Conservation (phyloP, 345 rosid species). For the Cardamine occulta region DNA sequence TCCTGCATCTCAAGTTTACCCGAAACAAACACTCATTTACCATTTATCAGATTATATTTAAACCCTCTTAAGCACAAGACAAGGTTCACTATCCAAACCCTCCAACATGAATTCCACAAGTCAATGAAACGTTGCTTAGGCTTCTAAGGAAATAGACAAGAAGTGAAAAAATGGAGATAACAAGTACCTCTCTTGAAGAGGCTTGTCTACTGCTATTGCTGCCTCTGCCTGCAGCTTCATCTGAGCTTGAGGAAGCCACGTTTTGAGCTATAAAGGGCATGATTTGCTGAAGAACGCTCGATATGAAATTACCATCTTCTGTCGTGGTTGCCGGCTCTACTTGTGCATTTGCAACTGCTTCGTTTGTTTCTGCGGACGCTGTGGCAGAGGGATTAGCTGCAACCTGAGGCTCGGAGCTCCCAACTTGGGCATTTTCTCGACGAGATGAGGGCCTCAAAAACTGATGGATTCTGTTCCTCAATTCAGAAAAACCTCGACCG, state of each 20-base stretch:
- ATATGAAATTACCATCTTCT: conserved; percentile 53
- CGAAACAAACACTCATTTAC: conserved; percentile 14
- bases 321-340: conserved; percentile 40
- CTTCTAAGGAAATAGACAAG: conserved; percentile 7
- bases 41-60: background rate
- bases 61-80: background rate
- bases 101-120: background rate
- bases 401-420: conserved; percentile 39
- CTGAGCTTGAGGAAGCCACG: conserved; percentile 34
- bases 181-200: conserved; percentile 44
- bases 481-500: conserved; percentile 35
- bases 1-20: conserved; percentile 28
- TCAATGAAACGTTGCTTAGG: background rate
- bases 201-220: conserved; percentile 33
- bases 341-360: conserved; percentile 36
- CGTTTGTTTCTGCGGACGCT: conserved; percentile 37
- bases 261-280: conserved; percentile 55
- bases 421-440: conserved; percentile 46
- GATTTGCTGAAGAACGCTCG: conserved; percentile 58
- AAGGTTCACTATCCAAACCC: background rate
- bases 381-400: conserved; percentile 33
- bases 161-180: conserved; percentile 18
- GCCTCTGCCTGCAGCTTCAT: conserved; percentile 35
- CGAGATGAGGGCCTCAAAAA: conserved; percentile 50
- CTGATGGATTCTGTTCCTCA: conserved; percentile 49